Evolutionary conservation across 2,329 filamentous ascomycete genomes (phyloP), one percentile per base, ranked within the genome.

Genomic region (Phaeosphaeria sp.): DNA sequence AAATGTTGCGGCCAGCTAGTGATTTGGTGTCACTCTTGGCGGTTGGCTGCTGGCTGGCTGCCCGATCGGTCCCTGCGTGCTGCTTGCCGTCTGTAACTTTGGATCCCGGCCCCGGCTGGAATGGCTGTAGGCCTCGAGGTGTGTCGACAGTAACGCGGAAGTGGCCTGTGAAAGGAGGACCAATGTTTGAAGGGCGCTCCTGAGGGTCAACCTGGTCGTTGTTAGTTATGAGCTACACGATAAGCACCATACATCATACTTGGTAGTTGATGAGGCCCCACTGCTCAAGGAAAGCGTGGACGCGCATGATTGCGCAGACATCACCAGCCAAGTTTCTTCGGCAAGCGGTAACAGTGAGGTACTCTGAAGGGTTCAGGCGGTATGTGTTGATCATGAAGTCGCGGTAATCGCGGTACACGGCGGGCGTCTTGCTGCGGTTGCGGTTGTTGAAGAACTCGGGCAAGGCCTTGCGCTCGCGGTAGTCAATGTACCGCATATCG

Each of bases 361-460:
- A 99, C 78, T 99, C 95, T 53, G 93, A 86, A 5, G 95, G 95
- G 75, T 98, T 99, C 55, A 99, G 82, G 39, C 95, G 90, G 79
- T 99, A 99, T 15, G 95, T 98, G 81, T 99, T 99, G 81, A 99
- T 93, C 95, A 99, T 99, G 75, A 99, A 99, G 75, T 99, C 95
- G 68, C 95, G 90, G 79, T 99, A 99, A 75, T 99, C 95, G 80
- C 98, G 98, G 83, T 99, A 99, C 21, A 98, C 92, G 49, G 93
- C 89, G 0, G 93, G 90, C 0, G 95, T 99, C 82, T 99, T 99
- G 87, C 95, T 98, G 71, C 95, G 90, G 80, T 99, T 99, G 59
- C 95, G 88, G 77, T 89, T 94, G 82, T 99, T 99, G 86, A 99
- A 99, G 81, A 98, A 99, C 77, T 99, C 95, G 20, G 94, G 93